Evolutionary conservation across 164 flowering plant genomes (phyloP).

Genomic region (Akebia trifoliata): DNA sequence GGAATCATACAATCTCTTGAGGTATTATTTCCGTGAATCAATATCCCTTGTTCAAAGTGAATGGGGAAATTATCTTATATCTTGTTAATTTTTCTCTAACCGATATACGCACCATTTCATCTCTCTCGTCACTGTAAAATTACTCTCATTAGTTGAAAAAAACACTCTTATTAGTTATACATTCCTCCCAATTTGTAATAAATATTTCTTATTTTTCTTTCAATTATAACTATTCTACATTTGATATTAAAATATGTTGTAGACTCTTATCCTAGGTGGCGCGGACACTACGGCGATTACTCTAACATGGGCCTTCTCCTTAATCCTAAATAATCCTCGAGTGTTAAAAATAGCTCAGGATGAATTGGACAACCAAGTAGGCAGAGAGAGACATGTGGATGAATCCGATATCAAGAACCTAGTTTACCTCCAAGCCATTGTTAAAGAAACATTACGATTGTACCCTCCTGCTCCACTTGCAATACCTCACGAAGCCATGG

Average conservation of each 20-base stretch:
- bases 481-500: neutral
- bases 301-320: slow-evolving; percentile 10
- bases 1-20: no score
- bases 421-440: slow-evolving; percentile 4
- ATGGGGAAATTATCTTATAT: no score
- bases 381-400: slow-evolving; percentile 2
- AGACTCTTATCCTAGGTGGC: slow-evolving; percentile 8
- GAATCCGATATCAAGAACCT: slow-evolving; percentile 10
- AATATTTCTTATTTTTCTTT: neutral
- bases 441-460: slow-evolving; percentile 9
- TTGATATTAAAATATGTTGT: neutral
- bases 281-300: slow-evolving; percentile 4
- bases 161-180: no score
- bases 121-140: no score
- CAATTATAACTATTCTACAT: neutral
- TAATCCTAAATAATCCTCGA: slow-evolving; percentile 1
- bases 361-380: neutral
- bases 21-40: no score
- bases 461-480: slow-evolving; percentile 6
- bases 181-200: no score
- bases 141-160: no score
- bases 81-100: no score
- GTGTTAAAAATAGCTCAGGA: slow-evolving; percentile 3
- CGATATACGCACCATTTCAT: no score
- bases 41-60: no score